A percentile compares a stretch with the other conserved stretches of the same genome.
Conservation (phyloP, 352 stramenopile species). For the Globisporangium nodosum region DNA sequence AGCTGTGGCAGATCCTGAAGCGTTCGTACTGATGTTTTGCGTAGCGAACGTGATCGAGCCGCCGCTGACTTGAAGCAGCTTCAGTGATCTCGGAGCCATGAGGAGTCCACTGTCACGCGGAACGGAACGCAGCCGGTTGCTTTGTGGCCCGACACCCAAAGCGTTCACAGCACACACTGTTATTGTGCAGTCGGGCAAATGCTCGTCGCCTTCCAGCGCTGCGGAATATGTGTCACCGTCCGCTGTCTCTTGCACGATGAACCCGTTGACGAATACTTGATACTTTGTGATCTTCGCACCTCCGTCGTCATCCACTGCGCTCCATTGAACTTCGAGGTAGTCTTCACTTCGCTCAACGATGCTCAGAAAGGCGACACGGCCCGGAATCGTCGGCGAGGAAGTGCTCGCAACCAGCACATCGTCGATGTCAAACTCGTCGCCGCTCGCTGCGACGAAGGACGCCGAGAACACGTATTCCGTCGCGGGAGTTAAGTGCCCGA, state of each 20-base stretch:
- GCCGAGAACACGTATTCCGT: constrained; percentile 34
- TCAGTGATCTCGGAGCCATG: constrained; percentile 3
- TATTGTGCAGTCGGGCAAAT: constrained; percentile 10
- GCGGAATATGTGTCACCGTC: constrained; percentile 20
- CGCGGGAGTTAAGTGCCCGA: constrained; percentile 25
- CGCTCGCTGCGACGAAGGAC: constrained; percentile 19
- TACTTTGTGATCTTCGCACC: constrained; percentile 31
- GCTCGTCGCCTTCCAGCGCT: constrained; percentile 13
- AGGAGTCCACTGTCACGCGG: background rate
- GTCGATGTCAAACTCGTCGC: constrained; percentile 27
- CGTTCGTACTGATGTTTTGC: constrained; percentile 4
- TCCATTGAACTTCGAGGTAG: constrained; percentile 46
- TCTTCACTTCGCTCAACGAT: constrained; percentile 21
- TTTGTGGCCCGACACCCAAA: constrained; percentile 24
- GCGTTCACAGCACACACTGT: constrained; percentile 36
- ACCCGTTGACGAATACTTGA: constrained; percentile 41
- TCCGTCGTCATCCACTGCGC: constrained; percentile 30
- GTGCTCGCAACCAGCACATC: constrained; percentile 26
- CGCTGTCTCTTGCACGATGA: constrained; percentile 13
- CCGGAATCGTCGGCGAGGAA: constrained; percentile 23
- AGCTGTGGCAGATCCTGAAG: background rate
- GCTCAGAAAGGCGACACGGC: constrained; percentile 21
- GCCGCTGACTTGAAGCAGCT: constrained; percentile 13
- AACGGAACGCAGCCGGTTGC: background rate
- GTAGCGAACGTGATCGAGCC: constrained; percentile 19